phyloP scores from a whole-genome alignment of 2,329 filamentous ascomycete genomes.

The Colletotrichum lindemuthianum region DNA sequence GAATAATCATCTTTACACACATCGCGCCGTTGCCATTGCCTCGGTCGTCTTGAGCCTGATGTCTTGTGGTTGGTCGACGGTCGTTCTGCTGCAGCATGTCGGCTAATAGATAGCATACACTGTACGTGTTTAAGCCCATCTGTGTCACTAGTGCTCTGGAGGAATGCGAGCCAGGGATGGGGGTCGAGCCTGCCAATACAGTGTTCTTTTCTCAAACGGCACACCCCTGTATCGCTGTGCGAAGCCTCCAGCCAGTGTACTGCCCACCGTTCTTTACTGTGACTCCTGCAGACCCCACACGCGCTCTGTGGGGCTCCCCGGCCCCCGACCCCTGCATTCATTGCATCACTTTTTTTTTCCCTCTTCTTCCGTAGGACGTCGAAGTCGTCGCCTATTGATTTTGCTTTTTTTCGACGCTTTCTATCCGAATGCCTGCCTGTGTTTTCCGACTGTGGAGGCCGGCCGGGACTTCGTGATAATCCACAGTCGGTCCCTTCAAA shows the following conservation, averaged over 20 bases:
- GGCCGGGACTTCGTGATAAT: not conserved
- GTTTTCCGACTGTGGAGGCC: not conserved
- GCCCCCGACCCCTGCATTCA: conserved; percentile 34
- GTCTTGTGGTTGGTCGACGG: not conserved
- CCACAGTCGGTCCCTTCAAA: conserved; percentile 11
- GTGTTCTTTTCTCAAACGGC: no score
- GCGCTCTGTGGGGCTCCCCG: not conserved
- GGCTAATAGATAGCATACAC: not conserved
- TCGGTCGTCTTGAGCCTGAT: not conserved
- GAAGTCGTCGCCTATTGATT: not conserved
- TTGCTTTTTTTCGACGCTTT: not conserved
- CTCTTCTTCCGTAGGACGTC: conserved; percentile 12
- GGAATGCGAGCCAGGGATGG: conserved; percentile 18
- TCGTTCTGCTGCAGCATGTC: conserved; percentile 6
- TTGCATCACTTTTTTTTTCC: conserved; percentile 36
- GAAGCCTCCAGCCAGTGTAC: conserved; percentile 18
- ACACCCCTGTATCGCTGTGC: conserved; percentile 12
- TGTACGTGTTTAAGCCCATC: conserved; percentile 14
- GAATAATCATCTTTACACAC: conserved; percentile 1
- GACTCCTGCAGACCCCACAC: not conserved
- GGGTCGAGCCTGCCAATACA: not conserved
- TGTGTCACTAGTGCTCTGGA: not conserved
- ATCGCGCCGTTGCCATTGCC: not conserved
- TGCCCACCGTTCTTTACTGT: conserved; percentile 24
- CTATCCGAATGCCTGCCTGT: not conserved